Evolutionary conservation across 2,329 filamentous ascomycete species (phyloP), one percentile per base, ranked within the genome.

Genomic region (Seiridium unicorne): DNA sequence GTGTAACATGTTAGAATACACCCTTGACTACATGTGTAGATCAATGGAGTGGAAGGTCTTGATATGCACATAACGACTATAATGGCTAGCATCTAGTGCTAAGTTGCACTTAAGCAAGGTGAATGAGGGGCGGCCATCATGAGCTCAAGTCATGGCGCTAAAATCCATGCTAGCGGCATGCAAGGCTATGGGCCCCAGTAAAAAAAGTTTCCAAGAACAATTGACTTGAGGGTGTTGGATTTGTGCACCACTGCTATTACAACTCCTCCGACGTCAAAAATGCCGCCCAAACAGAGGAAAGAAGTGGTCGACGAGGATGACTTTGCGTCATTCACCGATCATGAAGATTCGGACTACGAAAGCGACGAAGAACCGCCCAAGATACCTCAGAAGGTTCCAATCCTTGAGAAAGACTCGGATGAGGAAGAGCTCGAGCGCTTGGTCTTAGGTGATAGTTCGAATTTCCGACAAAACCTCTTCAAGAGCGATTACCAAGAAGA

Each of bases 401-500:
- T 79, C 58, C 40, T 60, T 32, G 88, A 90, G 55, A 95, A 94
- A 72, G 92, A 96, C 72, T 88, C 87, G 11, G 88, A 90, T 57
- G 93, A 97, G 73, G 87, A 90, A 70, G 92, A 94, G 72, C 85
- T 97, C 36, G 94, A 97, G 78, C 86, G 88, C 65, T 79, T 97
- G 63, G 90, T 99, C 3, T 91, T 99, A 63, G 95, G 95, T 59
- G 91, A 96, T 76, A 87, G 89, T 51, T 84, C 86, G n/a, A 91
- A 89, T 40, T 98, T 98, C 74, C 84, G 88, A 61, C 82, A 89
- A 60, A 89, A 89, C 47, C 78, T 98, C 56, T 90, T 89, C 65
- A 77, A 77, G 69, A 77, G 74, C 75, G 86, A 79, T 69, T 79
- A 65, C 46, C 69, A 70, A 2, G 67, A 66, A 10, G 64, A 53